Conservation (phyloP, 2,329 filamentous ascomycete genomes). For the Sclerotinia subarctica region DNA sequence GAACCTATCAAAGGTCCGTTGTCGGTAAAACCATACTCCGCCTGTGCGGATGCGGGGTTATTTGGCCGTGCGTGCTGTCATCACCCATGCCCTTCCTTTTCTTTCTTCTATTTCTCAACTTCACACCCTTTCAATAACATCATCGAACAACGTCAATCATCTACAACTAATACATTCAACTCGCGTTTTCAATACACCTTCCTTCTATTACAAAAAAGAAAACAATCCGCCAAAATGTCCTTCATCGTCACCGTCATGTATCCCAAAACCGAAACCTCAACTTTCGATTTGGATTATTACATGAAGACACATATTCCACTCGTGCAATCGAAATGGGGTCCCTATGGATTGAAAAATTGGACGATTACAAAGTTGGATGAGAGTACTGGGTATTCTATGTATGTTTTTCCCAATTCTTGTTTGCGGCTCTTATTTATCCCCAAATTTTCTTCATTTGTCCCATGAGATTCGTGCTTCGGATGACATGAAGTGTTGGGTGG, state of each 20-base stretch:
- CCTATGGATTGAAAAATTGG: constrained; percentile 7
- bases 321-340: constrained; percentile 9
- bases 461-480: neutral
- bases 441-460: neutral
- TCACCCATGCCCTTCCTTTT: neutral
- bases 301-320: constrained; percentile 19
- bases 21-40: too few relatives aligned
- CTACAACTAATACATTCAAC: too few relatives aligned
- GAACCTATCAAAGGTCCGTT: too few relatives aligned
- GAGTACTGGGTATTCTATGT: neutral
- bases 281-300: constrained; percentile 14
- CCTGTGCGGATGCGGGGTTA: neutral
- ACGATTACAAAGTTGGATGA: neutral
- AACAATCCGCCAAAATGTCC: constrained; percentile 1
- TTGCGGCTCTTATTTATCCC: neutral
- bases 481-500: neutral
- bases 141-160: neutral
- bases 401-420: neutral
- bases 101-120: neutral
- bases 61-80: neutral
- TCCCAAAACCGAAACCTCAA: constrained; percentile 15
- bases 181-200: too few relatives aligned
- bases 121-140: too few relatives aligned
- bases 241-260: constrained; percentile 13
- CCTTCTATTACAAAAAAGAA: too few relatives aligned